Conservation (phyloP, 441 rosid species). For the Bruguiera hainesii region DNA sequence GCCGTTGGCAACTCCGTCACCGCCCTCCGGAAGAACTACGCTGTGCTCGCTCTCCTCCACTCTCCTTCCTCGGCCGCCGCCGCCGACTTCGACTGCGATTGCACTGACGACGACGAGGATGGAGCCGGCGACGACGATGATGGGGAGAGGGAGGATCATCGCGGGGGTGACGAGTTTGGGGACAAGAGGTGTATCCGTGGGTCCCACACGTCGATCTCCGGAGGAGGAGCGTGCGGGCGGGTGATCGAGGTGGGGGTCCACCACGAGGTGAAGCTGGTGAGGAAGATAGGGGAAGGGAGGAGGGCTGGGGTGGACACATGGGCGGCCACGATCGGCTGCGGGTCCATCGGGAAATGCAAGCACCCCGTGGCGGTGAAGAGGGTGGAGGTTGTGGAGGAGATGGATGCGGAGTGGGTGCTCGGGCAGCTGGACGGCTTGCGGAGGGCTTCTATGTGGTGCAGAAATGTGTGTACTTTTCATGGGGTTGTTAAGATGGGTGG, state of each 20-base stretch:
- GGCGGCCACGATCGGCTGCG: constrained; percentile 53
- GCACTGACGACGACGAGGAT: constrained; percentile 40
- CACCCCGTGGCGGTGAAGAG: constrained; percentile 77
- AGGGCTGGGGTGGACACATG: constrained; percentile 75
- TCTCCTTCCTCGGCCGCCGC: constrained; percentile 40
- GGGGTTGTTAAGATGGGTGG: constrained; percentile 73
- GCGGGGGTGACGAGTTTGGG: too few relatives aligned
- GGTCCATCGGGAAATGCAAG: constrained; percentile 46
- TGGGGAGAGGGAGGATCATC: constrained; percentile 16
- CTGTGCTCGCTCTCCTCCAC: constrained; percentile 74
- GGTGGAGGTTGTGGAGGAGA: constrained; percentile 62
- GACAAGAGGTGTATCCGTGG: constrained; percentile 41
- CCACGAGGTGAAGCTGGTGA: constrained; percentile 43
- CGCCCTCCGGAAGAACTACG: constrained; percentile 83
- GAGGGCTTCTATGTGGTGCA: constrained; percentile 87
- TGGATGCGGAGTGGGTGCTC: constrained; percentile 79
- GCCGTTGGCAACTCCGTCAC: constrained; percentile 87
- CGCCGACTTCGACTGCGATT: constrained; percentile 55
- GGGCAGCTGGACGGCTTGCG: constrained; percentile 78
- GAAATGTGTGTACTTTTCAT: constrained; percentile 91
- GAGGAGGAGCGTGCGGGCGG: constrained; percentile 37
- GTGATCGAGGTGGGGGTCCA: constrained; percentile 58
- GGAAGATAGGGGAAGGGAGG: constrained; percentile 52
- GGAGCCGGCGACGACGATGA: constrained; percentile 21
- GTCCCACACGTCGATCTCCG: constrained; percentile 54